phyloP scores from a whole-genome alignment of 202 grass and related monocot genomes.

The Dendrocalamus latiflorus region DNA sequence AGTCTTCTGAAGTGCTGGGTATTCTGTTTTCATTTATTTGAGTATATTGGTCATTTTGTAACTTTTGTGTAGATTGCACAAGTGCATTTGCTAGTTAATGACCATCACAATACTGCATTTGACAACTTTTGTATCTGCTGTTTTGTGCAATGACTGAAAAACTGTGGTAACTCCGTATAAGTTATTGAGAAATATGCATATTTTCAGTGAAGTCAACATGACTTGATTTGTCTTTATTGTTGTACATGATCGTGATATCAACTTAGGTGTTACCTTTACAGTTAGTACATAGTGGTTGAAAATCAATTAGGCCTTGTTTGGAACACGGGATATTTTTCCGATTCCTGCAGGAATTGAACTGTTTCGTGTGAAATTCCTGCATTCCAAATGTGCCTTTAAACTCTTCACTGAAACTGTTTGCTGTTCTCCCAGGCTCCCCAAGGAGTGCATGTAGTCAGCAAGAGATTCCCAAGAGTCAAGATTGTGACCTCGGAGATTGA shows the following conservation, averaged over 20 bases:
- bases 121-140: neutral
- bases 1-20: slow-evolving; percentile 21
- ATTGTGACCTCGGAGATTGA: slow-evolving; percentile 97
- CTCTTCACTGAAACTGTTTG: neutral
- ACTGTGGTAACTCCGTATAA: neutral
- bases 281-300: neutral
- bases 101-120: neutral
- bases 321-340: too few relatives aligned
- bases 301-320: neutral
- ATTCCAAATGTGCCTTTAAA: neutral
- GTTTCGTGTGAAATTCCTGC: too few relatives aligned
- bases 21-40: neutral
- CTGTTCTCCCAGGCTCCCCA: slow-evolving; percentile 56
- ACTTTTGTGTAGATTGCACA: neutral
- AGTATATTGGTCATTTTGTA: neutral
- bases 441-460: slow-evolving; percentile 89
- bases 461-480: slow-evolving; percentile 91
- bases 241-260: neutral
- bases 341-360: too few relatives aligned
- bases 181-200: neutral
- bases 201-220: neutral
- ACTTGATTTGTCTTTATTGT: neutral
- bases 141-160: neutral
- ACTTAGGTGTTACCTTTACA: neutral
- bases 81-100: neutral